Percentiles rank a stretch among this genome's conserved stretches.
phyloP scores from a whole-genome alignment of 192 early-diverging fungal species.

The Dispira parvispora region DNA sequence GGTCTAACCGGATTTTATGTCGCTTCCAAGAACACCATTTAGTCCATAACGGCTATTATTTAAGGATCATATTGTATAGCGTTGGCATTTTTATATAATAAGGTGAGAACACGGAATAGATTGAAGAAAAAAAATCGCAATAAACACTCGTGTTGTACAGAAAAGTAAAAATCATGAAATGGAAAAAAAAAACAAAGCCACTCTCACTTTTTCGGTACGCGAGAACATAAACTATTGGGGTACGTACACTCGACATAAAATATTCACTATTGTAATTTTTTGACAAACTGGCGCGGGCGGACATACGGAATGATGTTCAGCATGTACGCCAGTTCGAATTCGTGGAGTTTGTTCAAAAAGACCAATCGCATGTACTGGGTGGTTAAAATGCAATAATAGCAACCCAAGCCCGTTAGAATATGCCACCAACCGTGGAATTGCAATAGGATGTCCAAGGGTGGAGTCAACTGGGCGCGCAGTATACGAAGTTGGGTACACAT shows the following conservation, averaged over 20 bases:
- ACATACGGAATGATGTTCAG: slow-evolving; percentile 27
- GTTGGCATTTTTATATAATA: too few relatives aligned
- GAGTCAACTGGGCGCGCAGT: slow-evolving; percentile 26
- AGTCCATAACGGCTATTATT: too few relatives aligned
- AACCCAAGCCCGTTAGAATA: slow-evolving; percentile 37
- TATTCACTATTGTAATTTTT: not conserved
- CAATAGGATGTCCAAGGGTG: slow-evolving; percentile 30
- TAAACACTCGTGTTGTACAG: too few relatives aligned
- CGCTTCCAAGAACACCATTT: too few relatives aligned
- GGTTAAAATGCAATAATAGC: slow-evolving; percentile 34
- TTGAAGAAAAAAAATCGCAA: too few relatives aligned
- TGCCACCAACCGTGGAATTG: slow-evolving; percentile 56
- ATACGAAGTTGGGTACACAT: slow-evolving; percentile 38
- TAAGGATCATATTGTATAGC: too few relatives aligned
- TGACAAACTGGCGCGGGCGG: slow-evolving; percentile 8
- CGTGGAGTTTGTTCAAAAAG: slow-evolving; percentile 22
- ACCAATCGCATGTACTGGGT: slow-evolving; percentile 36
- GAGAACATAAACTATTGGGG: too few relatives aligned
- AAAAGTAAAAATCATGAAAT: too few relatives aligned
- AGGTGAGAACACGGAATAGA: too few relatives aligned
- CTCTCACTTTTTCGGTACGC: too few relatives aligned
- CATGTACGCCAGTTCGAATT: slow-evolving; percentile 20
- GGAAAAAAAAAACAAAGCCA: too few relatives aligned
- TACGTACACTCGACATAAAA: not conserved
- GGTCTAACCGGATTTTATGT: too few relatives aligned